Conservation (phyloP, 1,284 basidiomycete genomes). For the Polyporus tsugae region DNA sequence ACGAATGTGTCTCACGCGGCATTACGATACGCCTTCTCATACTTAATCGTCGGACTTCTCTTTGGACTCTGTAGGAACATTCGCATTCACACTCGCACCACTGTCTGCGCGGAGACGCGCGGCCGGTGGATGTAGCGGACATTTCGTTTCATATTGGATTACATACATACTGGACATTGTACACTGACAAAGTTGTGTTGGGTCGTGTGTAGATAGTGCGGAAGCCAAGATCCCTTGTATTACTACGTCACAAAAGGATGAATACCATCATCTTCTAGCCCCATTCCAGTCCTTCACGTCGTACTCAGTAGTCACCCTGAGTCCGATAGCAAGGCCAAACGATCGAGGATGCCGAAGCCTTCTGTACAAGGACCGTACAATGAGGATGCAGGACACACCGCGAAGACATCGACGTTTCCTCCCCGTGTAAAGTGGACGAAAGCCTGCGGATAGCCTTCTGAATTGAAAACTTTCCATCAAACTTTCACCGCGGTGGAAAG, state of each 20-base stretch:
- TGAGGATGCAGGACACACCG: background rate
- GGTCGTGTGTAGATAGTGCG: constrained; percentile 11
- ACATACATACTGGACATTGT: background rate
- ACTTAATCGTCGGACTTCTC: constrained; percentile 20
- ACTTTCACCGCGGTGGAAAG: too few species aligned
- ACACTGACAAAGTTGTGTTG: constrained; percentile 7
- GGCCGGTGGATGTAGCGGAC: constrained; percentile 1
- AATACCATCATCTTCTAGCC: background rate
- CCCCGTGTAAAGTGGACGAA: too few species aligned
- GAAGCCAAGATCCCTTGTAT: constrained; percentile 11
- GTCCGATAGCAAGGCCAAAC: background rate
- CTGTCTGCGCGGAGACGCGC: background rate
- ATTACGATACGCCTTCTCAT: constrained; percentile 19
- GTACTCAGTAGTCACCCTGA: background rate
- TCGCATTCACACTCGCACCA: background rate
- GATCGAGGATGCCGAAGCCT: background rate
- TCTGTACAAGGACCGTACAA: background rate
- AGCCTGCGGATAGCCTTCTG: too few species aligned
- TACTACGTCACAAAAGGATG: constrained; percentile 14
- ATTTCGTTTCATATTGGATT: constrained; percentile 1
- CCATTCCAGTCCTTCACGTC: background rate
- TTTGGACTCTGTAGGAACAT: constrained; percentile 9
- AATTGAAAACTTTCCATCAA: too few species aligned
- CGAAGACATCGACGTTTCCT: too few species aligned
- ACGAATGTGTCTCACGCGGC: constrained; percentile 20